Percentiles rank a stretch among this genome's conserved stretches.
phyloP scores from a whole-genome alignment of 1,139 yeast species.

The Lodderomyces theae region DNA sequence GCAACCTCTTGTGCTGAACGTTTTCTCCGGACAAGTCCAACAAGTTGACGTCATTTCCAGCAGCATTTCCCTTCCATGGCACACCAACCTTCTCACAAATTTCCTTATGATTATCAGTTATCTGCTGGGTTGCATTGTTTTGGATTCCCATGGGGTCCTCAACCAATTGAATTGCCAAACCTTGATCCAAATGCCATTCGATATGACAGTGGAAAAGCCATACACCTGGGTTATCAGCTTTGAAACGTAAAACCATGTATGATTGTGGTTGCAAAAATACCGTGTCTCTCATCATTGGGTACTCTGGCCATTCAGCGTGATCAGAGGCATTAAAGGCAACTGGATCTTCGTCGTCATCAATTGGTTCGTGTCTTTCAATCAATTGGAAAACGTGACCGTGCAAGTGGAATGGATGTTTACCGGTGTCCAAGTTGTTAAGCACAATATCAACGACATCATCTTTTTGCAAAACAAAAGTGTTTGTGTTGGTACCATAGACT shows the following conservation, averaged over 20 bases:
- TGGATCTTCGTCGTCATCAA: constrained; percentile 48
- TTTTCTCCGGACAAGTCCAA: constrained; percentile 57
- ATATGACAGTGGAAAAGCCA: constrained; percentile 95
- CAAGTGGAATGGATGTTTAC: constrained; percentile 90
- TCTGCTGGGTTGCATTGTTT: constrained; percentile 28
- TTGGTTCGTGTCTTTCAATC: constrained; percentile 54
- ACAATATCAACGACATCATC: constrained; percentile 70
- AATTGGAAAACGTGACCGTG: constrained; percentile 87
- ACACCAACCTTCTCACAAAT: constrained; percentile 48
- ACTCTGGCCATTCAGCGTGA: constrained; percentile 56
- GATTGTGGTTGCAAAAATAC: constrained; percentile 64
- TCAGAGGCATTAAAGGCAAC: constrained; percentile 46
- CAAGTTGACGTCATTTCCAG: constrained; percentile 53
- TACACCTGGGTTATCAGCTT: constrained; percentile 84
- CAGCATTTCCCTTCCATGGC: constrained; percentile 64
- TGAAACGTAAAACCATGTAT: constrained; percentile 62
- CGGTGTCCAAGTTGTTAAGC: constrained; percentile 73
- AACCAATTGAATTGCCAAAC: constrained; percentile 66
- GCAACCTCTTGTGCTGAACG: constrained; percentile 54
- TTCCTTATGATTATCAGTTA: constrained; percentile 46
- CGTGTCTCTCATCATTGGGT: constrained; percentile 66
- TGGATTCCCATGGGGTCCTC: constrained; percentile 69
- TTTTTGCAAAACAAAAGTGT: constrained; percentile 57
- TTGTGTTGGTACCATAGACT: constrained; percentile 68
- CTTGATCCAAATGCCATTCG: constrained; percentile 92